Conservation (phyloP, 2,329 filamentous ascomycete species). For the Neurospora sp. region DNA sequence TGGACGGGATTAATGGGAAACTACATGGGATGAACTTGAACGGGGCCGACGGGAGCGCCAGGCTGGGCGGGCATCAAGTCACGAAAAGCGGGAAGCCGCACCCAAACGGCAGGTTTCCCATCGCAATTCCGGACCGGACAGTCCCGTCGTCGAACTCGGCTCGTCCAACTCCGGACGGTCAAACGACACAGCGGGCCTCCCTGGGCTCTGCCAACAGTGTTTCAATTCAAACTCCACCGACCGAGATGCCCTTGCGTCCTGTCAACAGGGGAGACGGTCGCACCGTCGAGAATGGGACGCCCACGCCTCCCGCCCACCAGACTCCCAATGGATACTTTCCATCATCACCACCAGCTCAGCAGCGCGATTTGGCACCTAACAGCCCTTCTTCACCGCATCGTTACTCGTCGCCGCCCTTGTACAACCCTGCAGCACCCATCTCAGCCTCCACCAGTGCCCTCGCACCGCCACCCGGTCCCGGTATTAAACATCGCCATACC, state of each 20-base stretch:
- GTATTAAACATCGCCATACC: constrained; percentile 74
- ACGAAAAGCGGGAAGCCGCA: constrained; percentile 12
- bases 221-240: constrained; percentile 21
- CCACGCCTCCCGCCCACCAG: constrained; percentile 9
- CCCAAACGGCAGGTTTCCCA: constrained; percentile 13
- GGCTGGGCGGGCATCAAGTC: constrained; percentile 5
- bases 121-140: constrained; percentile 20
- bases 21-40: background rate
- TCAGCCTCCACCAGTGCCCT: constrained; percentile 37
- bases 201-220: constrained; percentile 22
- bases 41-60: constrained; percentile 4
- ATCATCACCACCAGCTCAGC: constrained; percentile 9
- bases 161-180: background rate
- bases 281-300: constrained; percentile 19
- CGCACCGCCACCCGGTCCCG: constrained; percentile 39
- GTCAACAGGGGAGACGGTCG: constrained; percentile 16
- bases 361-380: constrained; percentile 8
- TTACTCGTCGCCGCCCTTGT: constrained; percentile 55
- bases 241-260: constrained; percentile 24
- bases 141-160: constrained; percentile 8
- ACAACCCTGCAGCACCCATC: constrained; percentile 30
- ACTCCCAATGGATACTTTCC: constrained; percentile 4
- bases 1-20: constrained; percentile 20
- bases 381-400: constrained; percentile 35
- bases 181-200: constrained; percentile 18